Conservation (phyloP, 495 filamentous ascomycete species). For the Penicillium chermesinum region DNA sequence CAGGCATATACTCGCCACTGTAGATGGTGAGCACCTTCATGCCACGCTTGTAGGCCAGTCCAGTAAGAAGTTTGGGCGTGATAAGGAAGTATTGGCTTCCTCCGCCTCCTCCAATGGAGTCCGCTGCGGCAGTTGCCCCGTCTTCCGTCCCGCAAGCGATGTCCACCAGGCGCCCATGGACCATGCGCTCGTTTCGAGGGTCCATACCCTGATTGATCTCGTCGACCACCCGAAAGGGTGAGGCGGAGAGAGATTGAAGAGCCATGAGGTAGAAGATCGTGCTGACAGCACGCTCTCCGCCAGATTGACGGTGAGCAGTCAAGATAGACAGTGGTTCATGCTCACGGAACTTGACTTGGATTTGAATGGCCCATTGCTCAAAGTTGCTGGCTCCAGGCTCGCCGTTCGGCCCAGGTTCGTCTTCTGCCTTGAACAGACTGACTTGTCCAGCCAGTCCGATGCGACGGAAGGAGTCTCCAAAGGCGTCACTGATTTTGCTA, state of each 20-base stretch:
- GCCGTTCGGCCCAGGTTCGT: slow-evolving; percentile 32
- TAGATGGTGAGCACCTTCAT: slow-evolving; percentile 95
- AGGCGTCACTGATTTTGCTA: slow-evolving; percentile 77
- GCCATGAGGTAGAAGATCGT: slow-evolving; percentile 99
- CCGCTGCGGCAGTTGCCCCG: not conserved
- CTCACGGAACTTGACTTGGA: slow-evolving; percentile 89
- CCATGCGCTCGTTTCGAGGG: slow-evolving; percentile 94
- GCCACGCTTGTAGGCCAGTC: slow-evolving; percentile 75
- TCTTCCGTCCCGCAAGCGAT: slow-evolving; percentile 61
- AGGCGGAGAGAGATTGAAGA: slow-evolving; percentile 85
- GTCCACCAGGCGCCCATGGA: slow-evolving; percentile 93
- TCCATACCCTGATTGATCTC: slow-evolving; percentile 99
- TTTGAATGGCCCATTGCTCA: slow-evolving; percentile 88
- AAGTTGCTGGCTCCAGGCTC: slow-evolving; percentile 68
- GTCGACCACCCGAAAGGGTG: slow-evolving; percentile 98
- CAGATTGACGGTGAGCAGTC: slow-evolving; percentile 88
- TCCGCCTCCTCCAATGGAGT: slow-evolving; percentile 11
- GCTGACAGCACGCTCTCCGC: slow-evolving; percentile 91
- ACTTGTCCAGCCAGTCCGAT: slow-evolving; percentile 97
- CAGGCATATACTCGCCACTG: slow-evolving; percentile 84
- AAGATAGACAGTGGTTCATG: slow-evolving; percentile 78
- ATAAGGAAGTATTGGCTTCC: slow-evolving; percentile 81
- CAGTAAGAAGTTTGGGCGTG: slow-evolving; percentile 90
- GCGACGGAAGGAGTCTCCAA: slow-evolving; percentile 82
- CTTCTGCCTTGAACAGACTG: slow-evolving; percentile 48